Evolutionary conservation across 2,329 filamentous ascomycete genomes (phyloP).

Genomic region (Neocucurbitaria cava): DNA sequence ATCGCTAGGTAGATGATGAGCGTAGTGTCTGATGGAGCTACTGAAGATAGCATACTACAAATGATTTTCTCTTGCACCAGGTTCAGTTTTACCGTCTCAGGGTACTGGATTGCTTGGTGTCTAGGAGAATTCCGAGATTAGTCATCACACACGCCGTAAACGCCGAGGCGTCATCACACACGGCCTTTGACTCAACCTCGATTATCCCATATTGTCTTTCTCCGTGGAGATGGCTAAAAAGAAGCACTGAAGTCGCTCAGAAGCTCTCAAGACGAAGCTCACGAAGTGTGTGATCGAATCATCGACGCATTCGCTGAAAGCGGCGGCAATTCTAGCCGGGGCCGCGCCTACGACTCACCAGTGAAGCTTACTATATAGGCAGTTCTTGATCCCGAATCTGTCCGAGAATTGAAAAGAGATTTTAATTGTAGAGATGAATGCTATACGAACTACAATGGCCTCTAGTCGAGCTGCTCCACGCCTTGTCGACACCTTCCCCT

Average conservation of each 20-base stretch:
- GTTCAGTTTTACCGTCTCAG: no score
- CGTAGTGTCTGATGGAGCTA: no score
- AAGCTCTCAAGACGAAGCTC: neutral
- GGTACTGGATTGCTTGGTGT: no score
- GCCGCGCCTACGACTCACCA: neutral
- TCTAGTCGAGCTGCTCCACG: neutral
- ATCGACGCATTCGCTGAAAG: neutral
- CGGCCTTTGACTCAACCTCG: neutral
- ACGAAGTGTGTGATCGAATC: neutral
- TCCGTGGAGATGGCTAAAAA: neutral
- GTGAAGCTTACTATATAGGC: neutral
- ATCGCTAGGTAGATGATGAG: neutral
- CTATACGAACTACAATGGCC: slow-evolving; percentile 2
- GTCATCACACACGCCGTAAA: neutral
- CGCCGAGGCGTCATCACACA: neutral
- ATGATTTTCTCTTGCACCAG: no score
- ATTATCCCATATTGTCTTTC: neutral
- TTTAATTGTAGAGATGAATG: neutral
- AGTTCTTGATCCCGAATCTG: neutral
- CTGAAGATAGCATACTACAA: no score
- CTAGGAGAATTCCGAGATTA: no score
- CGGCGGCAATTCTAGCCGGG: neutral
- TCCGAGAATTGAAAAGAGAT: neutral
- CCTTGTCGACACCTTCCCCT: slow-evolving; percentile 50
- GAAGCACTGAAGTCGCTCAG: neutral